A percentile compares a stretch with the other conserved stretches of the same genome.
Evolutionary conservation across 192 early-diverging fungal species (phyloP).

Genomic region (Neocallimastix lanati): DNA sequence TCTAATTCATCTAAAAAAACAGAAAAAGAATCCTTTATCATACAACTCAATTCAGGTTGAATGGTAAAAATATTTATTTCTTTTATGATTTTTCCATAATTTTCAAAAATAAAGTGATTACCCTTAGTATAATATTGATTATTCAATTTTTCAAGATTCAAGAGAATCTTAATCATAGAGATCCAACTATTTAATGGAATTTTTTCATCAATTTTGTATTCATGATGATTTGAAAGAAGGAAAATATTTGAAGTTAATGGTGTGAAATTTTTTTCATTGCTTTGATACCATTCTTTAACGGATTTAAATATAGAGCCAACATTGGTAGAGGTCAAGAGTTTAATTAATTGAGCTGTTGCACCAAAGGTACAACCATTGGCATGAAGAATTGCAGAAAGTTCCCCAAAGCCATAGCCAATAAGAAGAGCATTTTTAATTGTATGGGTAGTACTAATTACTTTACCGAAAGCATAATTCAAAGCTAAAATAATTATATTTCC

Average conservation of each 20-base stretch:
- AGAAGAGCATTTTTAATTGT: background rate
- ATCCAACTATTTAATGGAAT: background rate
- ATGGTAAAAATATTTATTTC: background rate
- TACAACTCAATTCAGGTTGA: background rate
- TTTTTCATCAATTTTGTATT: background rate
- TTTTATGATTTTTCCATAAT: background rate
- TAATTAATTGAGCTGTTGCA: background rate
- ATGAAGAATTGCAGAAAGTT: background rate
- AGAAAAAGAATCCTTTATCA: background rate
- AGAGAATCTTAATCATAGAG: background rate
- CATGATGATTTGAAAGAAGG: background rate
- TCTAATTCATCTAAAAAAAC: background rate
- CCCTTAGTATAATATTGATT: background rate
- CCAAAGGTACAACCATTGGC: background rate
- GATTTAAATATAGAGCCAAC: background rate
- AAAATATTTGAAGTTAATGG: background rate
- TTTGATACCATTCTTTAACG: background rate
- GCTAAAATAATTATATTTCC: background rate
- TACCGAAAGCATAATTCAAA: background rate
- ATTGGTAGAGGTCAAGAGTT: background rate
- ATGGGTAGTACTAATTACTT: background rate
- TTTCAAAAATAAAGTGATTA: background rate
- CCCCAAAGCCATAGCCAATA: background rate
- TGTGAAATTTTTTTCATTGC: background rate
- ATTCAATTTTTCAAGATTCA: background rate